Evolutionary conservation across 306 rosid genomes (phyloP).

Genomic region (Clitoria ternatea): DNA sequence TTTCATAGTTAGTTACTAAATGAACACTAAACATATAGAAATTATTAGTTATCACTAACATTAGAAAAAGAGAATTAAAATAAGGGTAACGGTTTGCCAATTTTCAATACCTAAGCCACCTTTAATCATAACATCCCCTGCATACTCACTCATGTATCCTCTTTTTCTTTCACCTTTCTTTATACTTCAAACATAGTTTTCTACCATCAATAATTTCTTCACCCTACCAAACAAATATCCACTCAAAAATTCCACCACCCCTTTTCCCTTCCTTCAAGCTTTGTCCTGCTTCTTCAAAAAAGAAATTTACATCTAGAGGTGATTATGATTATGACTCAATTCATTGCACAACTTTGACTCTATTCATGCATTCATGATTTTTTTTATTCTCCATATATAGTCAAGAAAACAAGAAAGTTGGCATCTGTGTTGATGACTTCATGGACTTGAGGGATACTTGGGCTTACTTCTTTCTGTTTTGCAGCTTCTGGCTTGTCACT

Average conservation of each 20-base stretch:
- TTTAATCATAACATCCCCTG: slow-evolving; percentile 37
- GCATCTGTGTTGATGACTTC: slow-evolving; percentile 12
- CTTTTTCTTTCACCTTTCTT: slow-evolving; percentile 18
- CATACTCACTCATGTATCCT: slow-evolving; percentile 18
- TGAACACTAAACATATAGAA: neutral
- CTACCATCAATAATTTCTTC: slow-evolving; percentile 27
- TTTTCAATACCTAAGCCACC: slow-evolving; percentile 21
- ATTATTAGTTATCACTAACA: neutral
- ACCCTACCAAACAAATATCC: slow-evolving; percentile 39
- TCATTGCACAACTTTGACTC: slow-evolving; percentile 13
- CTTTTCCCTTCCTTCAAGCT: slow-evolving; percentile 46
- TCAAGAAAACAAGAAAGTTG: slow-evolving; percentile 7
- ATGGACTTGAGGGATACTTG: slow-evolving; percentile 41
- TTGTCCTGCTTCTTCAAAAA: slow-evolving; percentile 21
- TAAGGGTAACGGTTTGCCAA: slow-evolving; percentile 19
- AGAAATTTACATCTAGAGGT: slow-evolving; percentile 5
- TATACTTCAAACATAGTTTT: slow-evolving; percentile 18
- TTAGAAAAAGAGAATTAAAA: neutral
- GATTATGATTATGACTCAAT: neutral
- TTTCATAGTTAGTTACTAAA: no score
- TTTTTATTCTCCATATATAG: slow-evolving; percentile 28
- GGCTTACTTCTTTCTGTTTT: slow-evolving; percentile 46
- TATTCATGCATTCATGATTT: slow-evolving; percentile 13
- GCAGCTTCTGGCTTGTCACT: slow-evolving; percentile 41
- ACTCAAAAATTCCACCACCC: slow-evolving; percentile 3